Base-by-base conservation (phyloP, 805 yeast genomes). In the Pichia gijzeniarum region DNA sequence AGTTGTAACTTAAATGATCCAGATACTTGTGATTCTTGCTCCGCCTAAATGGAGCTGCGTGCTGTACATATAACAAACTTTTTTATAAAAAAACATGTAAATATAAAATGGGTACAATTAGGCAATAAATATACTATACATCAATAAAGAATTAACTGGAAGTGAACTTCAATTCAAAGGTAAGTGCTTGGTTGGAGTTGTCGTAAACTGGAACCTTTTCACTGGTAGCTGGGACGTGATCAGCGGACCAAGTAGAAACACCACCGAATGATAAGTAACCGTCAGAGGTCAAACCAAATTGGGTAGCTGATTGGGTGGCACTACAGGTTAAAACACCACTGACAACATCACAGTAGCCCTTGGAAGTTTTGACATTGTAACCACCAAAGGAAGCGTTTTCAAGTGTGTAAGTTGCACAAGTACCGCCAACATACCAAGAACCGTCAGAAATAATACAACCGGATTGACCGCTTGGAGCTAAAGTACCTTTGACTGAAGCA, bases 361-460 rank as follows among this genome's bases (percentile, higher is more conserved):
- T 78, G 36, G 85, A 77, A 1, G 93, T 74, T 49, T 72, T 71
- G 38, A 89, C 58, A 46, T 78, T 74, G 55, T 77, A 74, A 16
- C 91, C 91, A 3, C 93, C 93, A 63, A 78, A 79, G 27, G 75
- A 73, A 32, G 82, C 76, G 44, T 77, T 72, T 31, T 64, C 57
- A 25, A 85, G 54, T 28, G 71, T 71, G 65, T 71, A 89, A 5
- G 83, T 79, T 5, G 96, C 97, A 63, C 97, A 90, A 0, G 91
- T 78, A 1, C 96, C 96, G 21, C 72, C 69, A 5, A 73, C 60
- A 65, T 82, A 85, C 91, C 95, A 90, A 53, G 79, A 75, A 4
- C 98, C 98, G 56, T 77, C 84, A 48, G 84, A 77, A 57, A 89
- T 90, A 47, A 90, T 68, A 64, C 95, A 86, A 13, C 95, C 95